phyloP scores from a whole-genome alignment of 1,284 basidiomycete species.

The Ceratorhiza oryzae-sativae region DNA sequence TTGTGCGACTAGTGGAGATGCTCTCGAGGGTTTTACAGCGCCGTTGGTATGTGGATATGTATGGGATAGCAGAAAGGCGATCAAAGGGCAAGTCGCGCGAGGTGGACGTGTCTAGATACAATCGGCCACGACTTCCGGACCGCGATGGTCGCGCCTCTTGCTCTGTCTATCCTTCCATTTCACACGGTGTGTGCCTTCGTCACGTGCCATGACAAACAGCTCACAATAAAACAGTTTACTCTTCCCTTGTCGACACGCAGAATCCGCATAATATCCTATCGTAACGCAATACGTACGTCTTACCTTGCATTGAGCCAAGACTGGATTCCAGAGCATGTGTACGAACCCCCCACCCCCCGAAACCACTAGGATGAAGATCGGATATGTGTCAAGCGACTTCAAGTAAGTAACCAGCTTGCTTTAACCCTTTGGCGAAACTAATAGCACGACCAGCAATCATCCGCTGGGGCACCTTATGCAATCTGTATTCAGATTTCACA shows the following conservation, averaged over 20 bases:
- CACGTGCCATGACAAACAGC: conserved; percentile 6
- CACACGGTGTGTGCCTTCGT: conserved; percentile 55
- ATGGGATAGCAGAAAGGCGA: conserved; percentile 49
- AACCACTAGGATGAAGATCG: conserved; percentile 58
- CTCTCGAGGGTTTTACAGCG: conserved; percentile 60
- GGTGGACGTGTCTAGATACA: conserved; percentile 46
- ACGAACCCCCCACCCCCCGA: conserved; percentile 62
- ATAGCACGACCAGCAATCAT: conserved; percentile 56
- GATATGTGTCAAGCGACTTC: conserved; percentile 67
- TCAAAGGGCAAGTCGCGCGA: conserved; percentile 8
- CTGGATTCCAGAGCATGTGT: conserved; percentile 60
- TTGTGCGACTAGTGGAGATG: conserved; percentile 63
- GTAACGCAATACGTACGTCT: conserved; percentile 64
- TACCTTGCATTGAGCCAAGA: conserved; percentile 58
- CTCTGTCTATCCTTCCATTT: conserved; percentile 66
- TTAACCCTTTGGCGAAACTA: conserved; percentile 22
- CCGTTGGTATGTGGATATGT: conserved; percentile 59
- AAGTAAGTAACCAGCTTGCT: conserved; percentile 50
- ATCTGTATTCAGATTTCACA: conserved; percentile 64
- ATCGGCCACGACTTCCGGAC: conserved; percentile 51
- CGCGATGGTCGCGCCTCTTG: conserved; percentile 54
- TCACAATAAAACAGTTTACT: conserved; percentile 56
- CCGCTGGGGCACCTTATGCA: conserved; percentile 70
- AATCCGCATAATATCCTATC: conserved; percentile 64
- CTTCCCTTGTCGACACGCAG: conserved; percentile 60